phyloP scores from a whole-genome alignment of 495 filamentous ascomycete species.

The Aspergillus wentii region DNA sequence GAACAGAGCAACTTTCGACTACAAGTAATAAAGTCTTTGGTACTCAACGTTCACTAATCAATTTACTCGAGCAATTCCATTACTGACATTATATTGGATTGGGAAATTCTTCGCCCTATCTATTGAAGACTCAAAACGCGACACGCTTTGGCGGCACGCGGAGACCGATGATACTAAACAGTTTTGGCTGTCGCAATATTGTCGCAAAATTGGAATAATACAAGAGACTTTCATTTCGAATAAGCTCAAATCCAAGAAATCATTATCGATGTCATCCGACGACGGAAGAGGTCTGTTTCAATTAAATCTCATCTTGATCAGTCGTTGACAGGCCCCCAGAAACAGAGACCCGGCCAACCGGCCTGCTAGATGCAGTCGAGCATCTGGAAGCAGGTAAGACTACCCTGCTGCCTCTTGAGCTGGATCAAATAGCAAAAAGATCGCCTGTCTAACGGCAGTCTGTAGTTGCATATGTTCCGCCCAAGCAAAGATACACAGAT shows the following conservation, averaged over 20 bases:
- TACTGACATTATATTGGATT: background rate
- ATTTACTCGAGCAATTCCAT: background rate
- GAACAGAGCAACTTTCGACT: background rate
- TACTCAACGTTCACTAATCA: too few relatives aligned
- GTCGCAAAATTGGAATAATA: too few relatives aligned
- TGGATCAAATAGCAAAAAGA: too few relatives aligned
- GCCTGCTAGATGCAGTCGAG: constrained; percentile 33
- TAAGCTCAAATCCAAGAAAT: too few relatives aligned
- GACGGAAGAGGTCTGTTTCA: constrained; percentile 12
- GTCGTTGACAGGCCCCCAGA: constrained; percentile 7
- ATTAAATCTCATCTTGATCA: background rate
- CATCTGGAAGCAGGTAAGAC: constrained; percentile 40
- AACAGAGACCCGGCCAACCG: constrained; percentile 13
- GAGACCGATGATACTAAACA: too few relatives aligned
- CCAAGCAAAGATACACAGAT: constrained; percentile 40
- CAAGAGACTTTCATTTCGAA: too few relatives aligned
- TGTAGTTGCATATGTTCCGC: constrained; percentile 35
- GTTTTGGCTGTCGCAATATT: too few relatives aligned
- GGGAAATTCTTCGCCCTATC: background rate
- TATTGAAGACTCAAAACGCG: background rate
- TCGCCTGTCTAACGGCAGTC: constrained; percentile 9
- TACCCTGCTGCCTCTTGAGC: too few relatives aligned
- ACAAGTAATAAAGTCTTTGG: too few relatives aligned
- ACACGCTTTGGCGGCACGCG: background rate
- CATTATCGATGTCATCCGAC: constrained; percentile 15